Evolutionary conservation across 106 monocot genomes (phyloP).

Genomic region (Platanthera guangdongensis): DNA sequence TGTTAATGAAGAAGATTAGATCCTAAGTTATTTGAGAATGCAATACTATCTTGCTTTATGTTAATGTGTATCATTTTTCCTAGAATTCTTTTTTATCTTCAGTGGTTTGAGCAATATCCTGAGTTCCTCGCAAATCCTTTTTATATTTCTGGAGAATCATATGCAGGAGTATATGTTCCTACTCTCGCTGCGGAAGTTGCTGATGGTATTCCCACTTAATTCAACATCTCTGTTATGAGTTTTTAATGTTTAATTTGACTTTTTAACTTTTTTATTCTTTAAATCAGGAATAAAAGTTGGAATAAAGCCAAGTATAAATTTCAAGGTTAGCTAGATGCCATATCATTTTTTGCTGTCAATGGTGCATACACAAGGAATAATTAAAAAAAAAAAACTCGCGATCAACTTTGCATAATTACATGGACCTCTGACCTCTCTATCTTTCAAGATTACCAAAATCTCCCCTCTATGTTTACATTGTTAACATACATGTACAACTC

Average conservation of each 20-base stretch:
- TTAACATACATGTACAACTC: too few relatives aligned
- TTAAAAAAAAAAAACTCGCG: too few relatives aligned
- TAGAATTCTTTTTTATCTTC: slow-evolving; percentile 9
- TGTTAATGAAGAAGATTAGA: neutral
- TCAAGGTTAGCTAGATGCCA: slow-evolving; percentile 46
- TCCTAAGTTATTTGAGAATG: neutral
- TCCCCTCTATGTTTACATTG: too few relatives aligned
- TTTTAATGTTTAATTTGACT: neutral
- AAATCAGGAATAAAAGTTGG: slow-evolving; percentile 52
- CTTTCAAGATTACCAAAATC: too few relatives aligned
- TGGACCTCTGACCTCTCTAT: too few relatives aligned
- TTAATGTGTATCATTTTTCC: neutral
- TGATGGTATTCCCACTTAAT: slow-evolving; percentile 32
- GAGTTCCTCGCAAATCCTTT: slow-evolving; percentile 79
- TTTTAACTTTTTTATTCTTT: neutral
- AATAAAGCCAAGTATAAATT: slow-evolving; percentile 60
- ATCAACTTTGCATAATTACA: too few relatives aligned
- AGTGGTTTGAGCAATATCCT: slow-evolving; percentile 87
- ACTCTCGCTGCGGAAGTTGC: slow-evolving; percentile 77
- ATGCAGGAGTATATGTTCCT: slow-evolving; percentile 89
- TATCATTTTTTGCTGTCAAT: neutral
- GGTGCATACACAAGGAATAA: neutral
- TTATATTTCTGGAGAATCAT: slow-evolving; percentile 82
- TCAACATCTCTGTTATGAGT: neutral
- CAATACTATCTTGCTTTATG: neutral